These are phyloP conservation scores for Cruciata laevipes DNA, from an alignment of 257 asterid species.

Conservation along the genomic window DNA sequence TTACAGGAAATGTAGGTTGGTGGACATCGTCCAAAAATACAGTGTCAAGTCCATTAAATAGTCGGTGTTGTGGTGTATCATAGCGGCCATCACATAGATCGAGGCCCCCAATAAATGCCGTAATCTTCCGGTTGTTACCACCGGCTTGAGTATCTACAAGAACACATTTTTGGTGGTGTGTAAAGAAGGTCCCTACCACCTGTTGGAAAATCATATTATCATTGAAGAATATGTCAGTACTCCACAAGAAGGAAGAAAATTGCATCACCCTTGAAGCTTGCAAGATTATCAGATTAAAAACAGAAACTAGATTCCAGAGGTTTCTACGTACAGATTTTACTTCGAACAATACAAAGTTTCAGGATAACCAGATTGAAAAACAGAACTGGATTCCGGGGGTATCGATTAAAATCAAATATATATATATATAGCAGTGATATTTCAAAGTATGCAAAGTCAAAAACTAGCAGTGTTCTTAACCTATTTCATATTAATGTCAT, in stretches of 20 bases:
- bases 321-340: no score
- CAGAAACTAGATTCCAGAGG: no score
- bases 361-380: background rate
- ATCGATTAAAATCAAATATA: background rate
- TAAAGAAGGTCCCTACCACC: slow-evolving; percentile 73
- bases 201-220: slow-evolving; percentile 36
- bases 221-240: slow-evolving; percentile 18
- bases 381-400: background rate
- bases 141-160: slow-evolving; percentile 78
- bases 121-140: slow-evolving; percentile 73
- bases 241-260: background rate
- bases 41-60: slow-evolving; percentile 60
- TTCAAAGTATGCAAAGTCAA: background rate
- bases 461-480: background rate
- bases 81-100: slow-evolving; percentile 98
- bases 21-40: slow-evolving; percentile 67
- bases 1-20: slow-evolving; percentile 84
- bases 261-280: background rate
- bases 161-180: slow-evolving; percentile 98
- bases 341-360: no score
- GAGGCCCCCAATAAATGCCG: slow-evolving; percentile 85
- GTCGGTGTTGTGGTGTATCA: slow-evolving; percentile 84
- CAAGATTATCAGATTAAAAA: no score
- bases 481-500: background rate
- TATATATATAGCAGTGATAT: background rate